These are phyloP conservation scores for Letharia lupina DNA, from an alignment of 495 filamentous ascomycete species.

Conservation along the genomic window DNA sequence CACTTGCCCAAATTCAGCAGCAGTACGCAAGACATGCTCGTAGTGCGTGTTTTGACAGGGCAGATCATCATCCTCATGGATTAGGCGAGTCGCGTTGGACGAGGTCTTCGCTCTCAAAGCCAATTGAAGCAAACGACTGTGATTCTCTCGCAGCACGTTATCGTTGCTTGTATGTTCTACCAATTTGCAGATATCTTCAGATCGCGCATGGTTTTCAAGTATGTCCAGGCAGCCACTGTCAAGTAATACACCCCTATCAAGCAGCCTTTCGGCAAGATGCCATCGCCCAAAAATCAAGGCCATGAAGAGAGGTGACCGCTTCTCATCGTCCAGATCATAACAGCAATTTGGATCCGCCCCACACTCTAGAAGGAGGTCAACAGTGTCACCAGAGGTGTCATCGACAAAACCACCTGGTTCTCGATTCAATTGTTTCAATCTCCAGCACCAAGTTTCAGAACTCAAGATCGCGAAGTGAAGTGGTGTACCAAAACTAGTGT, in stretches of 20 bases:
- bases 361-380: conserved; percentile 12
- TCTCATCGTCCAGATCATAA: neutral
- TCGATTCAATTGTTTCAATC: too few species aligned
- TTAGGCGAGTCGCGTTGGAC: neutral
- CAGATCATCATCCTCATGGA: neutral
- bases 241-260: neutral
- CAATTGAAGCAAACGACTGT: neutral
- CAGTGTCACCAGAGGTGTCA: neutral
- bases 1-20: neutral
- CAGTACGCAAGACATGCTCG: neutral
- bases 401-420: too few species aligned
- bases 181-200: neutral
- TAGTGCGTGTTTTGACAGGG: neutral
- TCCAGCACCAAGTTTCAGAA: neutral
- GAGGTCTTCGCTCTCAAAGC: neutral
- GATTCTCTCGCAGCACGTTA: neutral
- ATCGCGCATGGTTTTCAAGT: neutral
- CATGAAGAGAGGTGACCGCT: neutral
- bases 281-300: neutral
- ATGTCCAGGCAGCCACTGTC: neutral
- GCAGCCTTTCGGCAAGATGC: neutral
- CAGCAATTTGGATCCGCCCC: conserved; percentile 13
- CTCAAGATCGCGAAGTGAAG: conserved; percentile 17
- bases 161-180: neutral
- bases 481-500: conserved; percentile 18